Base-by-base conservation (phyloP, 495 filamentous ascomycete genomes). In the Mytilinidion resinicola region DNA sequence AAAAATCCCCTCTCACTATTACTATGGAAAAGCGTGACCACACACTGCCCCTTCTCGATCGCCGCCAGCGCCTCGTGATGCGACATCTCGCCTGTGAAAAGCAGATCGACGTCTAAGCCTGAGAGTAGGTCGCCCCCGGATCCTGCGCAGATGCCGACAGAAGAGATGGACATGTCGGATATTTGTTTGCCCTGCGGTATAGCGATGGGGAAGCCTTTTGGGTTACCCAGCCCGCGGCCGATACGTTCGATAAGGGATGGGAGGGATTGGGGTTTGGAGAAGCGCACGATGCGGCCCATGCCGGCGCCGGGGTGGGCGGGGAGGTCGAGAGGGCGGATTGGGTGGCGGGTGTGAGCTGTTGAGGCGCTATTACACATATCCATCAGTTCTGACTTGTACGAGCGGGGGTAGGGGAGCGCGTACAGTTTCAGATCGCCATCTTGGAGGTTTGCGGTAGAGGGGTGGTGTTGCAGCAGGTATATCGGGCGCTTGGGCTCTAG, bases 11-110 rank as follows among this genome's bases (percentile, higher is more conserved):
- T 71, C 75, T 96, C 93, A 0, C 86, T 91, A 73, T 97, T 96
- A 58, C 86, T 89, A 70, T 98, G 93, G 60, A 95, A 91, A 33
- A 93, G 58, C 8, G 85, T 84, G 55, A 98, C 79, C 0, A 96
- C 89, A 55, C 80, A 83, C 56, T 86, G 85, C n/a, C 93, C 93
- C n/a, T 80, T 78, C 77, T 96, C 92, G 33, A 86, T 89, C 20
- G 89, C 86, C 34, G 87, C 82, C 41, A 98, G 78, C 10, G 92
- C 87, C 57, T 93, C 86, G 67, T 98, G 93, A 70, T 98, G 93
- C 52, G 82, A 85, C 80, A 97, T 81, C 70, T 98, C 93, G 8
- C 93, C 93, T 0, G 92, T 97, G 57, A 97, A 87, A 0, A 91
- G 72, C 25, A 96, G 73, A 67, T 96, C 90, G 11, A 74, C 73